These are phyloP conservation scores for Rheum nobile DNA, from an alignment of 148 eudicot genomes.

Conservation along the genomic window DNA sequence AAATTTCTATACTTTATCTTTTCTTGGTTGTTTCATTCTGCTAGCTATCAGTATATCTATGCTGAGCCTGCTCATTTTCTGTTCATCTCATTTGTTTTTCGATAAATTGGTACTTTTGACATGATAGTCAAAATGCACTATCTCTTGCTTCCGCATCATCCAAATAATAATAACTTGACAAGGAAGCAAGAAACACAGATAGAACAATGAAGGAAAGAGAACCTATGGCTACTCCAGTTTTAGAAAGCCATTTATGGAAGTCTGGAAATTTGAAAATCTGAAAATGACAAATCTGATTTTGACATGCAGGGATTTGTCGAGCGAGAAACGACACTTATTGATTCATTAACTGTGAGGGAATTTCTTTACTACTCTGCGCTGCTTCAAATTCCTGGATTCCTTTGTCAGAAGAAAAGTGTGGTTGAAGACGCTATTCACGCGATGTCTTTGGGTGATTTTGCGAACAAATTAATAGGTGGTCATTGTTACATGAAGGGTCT, in stretches of 20 bases:
- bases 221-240: not conserved
- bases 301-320: constrained; percentile 81
- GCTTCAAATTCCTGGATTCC: constrained; percentile 94
- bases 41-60: not conserved
- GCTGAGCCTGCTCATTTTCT: not conserved
- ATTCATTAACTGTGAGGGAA: constrained; percentile 90
- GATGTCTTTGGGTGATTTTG: constrained; percentile 90
- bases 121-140: not conserved
- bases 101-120: not conserved
- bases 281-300: not conserved
- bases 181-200: not conserved
- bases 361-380: constrained; percentile 90
- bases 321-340: constrained; percentile 78
- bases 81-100: not conserved
- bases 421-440: constrained; percentile 91
- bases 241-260: not conserved
- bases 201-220: not conserved
- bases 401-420: constrained; percentile 58
- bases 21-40: not conserved
- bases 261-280: not conserved
- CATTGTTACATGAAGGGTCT: constrained; percentile 96
- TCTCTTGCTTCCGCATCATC: not conserved
- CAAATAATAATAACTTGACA: not conserved
- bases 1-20: not conserved
- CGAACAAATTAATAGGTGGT: constrained; percentile 90